phyloP scores from a whole-genome alignment of 2,329 filamentous ascomycete genomes.

The Fusarium floridanum region DNA sequence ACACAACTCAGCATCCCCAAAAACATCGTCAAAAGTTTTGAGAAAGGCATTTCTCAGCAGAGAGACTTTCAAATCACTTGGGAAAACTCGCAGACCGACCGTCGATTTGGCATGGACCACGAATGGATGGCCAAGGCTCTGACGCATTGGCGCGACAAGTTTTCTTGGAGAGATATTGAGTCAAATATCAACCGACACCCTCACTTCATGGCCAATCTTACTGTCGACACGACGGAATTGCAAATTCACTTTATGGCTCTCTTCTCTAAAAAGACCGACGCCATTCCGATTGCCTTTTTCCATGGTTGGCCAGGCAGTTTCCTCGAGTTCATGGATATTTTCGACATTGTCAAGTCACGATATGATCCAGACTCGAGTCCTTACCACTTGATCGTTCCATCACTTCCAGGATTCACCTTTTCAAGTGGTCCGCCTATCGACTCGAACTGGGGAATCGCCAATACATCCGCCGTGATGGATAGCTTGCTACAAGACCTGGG shows the following conservation, averaged over 20 bases:
- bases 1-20: neutral
- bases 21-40: neutral
- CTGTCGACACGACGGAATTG: neutral
- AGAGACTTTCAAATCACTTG: neutral
- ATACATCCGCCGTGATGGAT: neutral
- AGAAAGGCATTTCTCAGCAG: neutral
- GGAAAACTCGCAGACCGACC: neutral
- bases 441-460: neutral
- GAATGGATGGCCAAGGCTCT: neutral
- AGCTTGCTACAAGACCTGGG: neutral
- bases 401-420: neutral
- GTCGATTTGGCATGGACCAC: neutral
- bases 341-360: neutral
- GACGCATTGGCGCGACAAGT: neutral
- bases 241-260: neutral
- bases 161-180: neutral
- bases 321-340: neutral
- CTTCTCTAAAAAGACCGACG: neutral
- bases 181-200: neutral
- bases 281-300: neutral
- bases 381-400: neutral
- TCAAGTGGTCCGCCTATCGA: neutral
- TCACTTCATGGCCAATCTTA: neutral
- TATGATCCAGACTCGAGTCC: neutral
- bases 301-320: slow-evolving; percentile 3